These are phyloP conservation scores for Tetracladium maxilliforme DNA, from an alignment of 2,329 filamentous ascomycete genomes.

Conservation along the genomic window DNA sequence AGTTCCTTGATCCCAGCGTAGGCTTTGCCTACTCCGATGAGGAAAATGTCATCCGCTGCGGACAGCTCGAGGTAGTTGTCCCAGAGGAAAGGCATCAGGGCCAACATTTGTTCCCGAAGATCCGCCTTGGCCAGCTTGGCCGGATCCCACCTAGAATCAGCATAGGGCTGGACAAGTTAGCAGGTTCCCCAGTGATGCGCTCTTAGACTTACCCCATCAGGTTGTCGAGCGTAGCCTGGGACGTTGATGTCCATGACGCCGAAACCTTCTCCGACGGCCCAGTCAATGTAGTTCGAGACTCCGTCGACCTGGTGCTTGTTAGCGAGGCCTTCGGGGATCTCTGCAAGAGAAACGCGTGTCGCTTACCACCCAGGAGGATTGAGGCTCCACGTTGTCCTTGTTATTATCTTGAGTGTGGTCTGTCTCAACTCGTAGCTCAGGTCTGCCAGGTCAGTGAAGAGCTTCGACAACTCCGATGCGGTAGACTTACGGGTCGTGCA, in stretches of 20 bases:
- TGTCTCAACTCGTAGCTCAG: constrained; percentile 52
- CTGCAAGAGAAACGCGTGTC: constrained; percentile 15
- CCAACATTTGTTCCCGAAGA: constrained; percentile 39
- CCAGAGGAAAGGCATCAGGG: constrained; percentile 80
- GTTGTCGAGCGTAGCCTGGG: too few relatives aligned
- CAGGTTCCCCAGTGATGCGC: constrained; percentile 3
- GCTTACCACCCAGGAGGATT: constrained; percentile 81
- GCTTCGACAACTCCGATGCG: constrained; percentile 6
- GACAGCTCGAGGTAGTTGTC: constrained; percentile 88
- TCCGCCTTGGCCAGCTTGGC: constrained; percentile 34
- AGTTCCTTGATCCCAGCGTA: constrained; percentile 74
- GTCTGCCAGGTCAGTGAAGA: constrained; percentile 28
- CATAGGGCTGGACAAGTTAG: background rate
- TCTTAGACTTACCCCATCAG: constrained; percentile 1
- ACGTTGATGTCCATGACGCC: constrained; percentile 87
- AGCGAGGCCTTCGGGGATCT: constrained; percentile 12
- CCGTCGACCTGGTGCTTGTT: constrained; percentile 54
- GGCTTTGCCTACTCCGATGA: constrained; percentile 82
- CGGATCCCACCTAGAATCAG: constrained; percentile 2
- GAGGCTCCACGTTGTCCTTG: constrained; percentile 62
- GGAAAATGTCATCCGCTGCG: constrained; percentile 58
- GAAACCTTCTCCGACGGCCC: constrained; percentile 64
- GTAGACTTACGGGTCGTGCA: constrained; percentile 69
- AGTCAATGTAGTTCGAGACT: constrained; percentile 67
- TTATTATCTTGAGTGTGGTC: too few relatives aligned